phyloP scores from a whole-genome alignment of 371 early-diverging fungal genomes.

The Mortierella sp. region DNA sequence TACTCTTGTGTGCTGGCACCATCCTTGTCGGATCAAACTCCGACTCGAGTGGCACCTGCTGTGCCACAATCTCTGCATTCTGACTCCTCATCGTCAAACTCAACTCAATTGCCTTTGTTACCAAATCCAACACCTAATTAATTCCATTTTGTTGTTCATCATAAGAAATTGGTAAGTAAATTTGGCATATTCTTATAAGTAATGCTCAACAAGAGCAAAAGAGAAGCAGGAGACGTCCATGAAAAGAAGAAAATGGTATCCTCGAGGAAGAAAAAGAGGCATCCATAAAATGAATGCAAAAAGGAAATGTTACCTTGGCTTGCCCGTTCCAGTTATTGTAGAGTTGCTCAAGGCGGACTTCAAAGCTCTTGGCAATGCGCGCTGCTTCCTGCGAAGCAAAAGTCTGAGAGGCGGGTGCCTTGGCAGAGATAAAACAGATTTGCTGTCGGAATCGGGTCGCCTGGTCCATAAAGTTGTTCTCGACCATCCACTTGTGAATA shows the following conservation, averaged over 20 bases:
- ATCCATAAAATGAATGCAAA: background rate
- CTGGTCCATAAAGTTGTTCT: slow-evolving; percentile 49
- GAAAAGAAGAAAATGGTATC: too few relatives aligned
- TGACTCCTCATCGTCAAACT: slow-evolving; percentile 58
- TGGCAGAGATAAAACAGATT: slow-evolving; percentile 53
- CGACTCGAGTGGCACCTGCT: slow-evolving; percentile 27
- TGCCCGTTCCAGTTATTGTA: slow-evolving; percentile 57
- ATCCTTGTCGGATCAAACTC: slow-evolving; percentile 46
- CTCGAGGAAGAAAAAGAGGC: background rate
- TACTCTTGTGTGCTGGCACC: slow-evolving; percentile 58
- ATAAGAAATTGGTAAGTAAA: too few relatives aligned
- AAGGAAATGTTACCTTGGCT: slow-evolving; percentile 30
- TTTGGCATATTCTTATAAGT: too few relatives aligned
- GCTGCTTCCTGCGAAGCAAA: slow-evolving; percentile 32
- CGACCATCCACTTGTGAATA: slow-evolving; percentile 45
- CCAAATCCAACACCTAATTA: slow-evolving; percentile 49
- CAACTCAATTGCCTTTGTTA: slow-evolving; percentile 51
- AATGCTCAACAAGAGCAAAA: background rate
- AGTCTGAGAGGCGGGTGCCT: slow-evolving; percentile 33
- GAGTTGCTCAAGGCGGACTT: slow-evolving; percentile 35
- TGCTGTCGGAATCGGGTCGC: slow-evolving; percentile 57
- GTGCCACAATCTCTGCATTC: slow-evolving; percentile 44
- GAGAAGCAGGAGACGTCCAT: too few relatives aligned
- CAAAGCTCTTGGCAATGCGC: slow-evolving; percentile 41
- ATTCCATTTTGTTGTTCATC: background rate